Evolutionary conservation across 129 eudicot genomes (phyloP).

Genomic region (Helianthus tuberosus): DNA sequence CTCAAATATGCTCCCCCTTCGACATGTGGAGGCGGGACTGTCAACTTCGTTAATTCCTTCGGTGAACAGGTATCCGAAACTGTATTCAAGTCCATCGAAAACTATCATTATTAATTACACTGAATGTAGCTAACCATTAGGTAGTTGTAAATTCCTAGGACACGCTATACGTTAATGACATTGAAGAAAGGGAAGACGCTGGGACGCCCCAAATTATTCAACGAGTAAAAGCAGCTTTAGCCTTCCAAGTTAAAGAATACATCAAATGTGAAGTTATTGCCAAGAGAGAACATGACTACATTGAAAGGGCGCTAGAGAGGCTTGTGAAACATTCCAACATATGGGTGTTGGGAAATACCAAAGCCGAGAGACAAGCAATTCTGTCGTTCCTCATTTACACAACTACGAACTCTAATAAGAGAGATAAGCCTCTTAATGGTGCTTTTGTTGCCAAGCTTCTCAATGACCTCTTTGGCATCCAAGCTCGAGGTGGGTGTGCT

Average conservation of each 20-base stretch:
- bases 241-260: constrained; percentile 79
- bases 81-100: too few relatives aligned
- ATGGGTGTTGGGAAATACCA: constrained; percentile 59
- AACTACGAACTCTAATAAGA: constrained; percentile 26
- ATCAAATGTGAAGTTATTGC: constrained; percentile 49
- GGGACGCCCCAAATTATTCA: constrained; percentile 84
- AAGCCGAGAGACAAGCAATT: constrained; percentile 50
- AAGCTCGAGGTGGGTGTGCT: constrained; percentile 95
- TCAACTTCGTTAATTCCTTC: constrained; percentile 64
- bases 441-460: constrained; percentile 80
- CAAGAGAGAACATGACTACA: constrained; percentile 43
- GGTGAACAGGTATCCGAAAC: constrained; percentile 44
- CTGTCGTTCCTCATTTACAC: constrained; percentile 66
- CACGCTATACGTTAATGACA: constrained; percentile 57
- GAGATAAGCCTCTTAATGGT: constrained; percentile 71
- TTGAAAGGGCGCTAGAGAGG: constrained; percentile 53
- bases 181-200: constrained; percentile 91
- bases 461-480: constrained; percentile 89
- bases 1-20: constrained; percentile 69
- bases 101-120: too few relatives aligned
- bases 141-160: constrained; percentile 39
- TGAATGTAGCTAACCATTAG: neutral
- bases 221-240: constrained; percentile 69
- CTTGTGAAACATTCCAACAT: constrained; percentile 47
- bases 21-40: constrained; percentile 96